Evolutionary conservation across 2,329 filamentous ascomycete species (phyloP), one percentile per base, ranked within the genome.

Genomic region (Alternaria sp.): DNA sequence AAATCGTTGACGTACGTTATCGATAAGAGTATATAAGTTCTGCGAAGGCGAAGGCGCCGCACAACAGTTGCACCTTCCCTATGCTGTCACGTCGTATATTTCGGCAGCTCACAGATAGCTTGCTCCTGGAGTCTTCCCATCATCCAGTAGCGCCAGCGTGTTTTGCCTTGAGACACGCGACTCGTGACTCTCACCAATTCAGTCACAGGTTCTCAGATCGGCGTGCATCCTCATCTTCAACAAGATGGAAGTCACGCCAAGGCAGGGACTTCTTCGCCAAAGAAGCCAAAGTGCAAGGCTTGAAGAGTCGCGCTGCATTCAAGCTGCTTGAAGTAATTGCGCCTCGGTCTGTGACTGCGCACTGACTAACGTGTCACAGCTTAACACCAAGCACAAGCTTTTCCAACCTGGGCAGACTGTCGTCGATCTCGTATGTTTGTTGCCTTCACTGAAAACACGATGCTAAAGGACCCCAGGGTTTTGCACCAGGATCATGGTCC

Each of bases 231-330:
- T 78, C 77, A 1, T 93, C 92, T 3, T 93, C 90, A 1, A 91
- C 87, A 54, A 85, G 89, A 79, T 99, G 96, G 96, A 93, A 93
- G 78, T 85, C 86, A 56, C 90, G 96, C 19, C 94, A 97, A 76
- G 83, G 83, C 43, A 86, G 81, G 44, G 96, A 99, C 81, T 81
- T 81, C 17, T 97, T 89, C 77, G 87, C 91, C 0, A 88, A 87
- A 59, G 88, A 91, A 71, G 94, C 96, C 49, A 91, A 89, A 74
- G 89, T 96, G 3, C 86, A 91, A 69, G 90, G 90, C 0, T 82
- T 97, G 61, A 97, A 95, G 81, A 96, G 93, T 73, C 89, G 96
- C 66, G 96, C 96, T 25, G 96, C 94, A 0, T 97, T 96, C 80
- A 99, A 99, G 80, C 84, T 99, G 10, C 81, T 97, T 17, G 92